Evolutionary conservation across 2,329 filamentous ascomycete genomes (phyloP), one percentile per base, ranked within the genome.

Genomic region (Cylindrodendrum hubeiense): DNA sequence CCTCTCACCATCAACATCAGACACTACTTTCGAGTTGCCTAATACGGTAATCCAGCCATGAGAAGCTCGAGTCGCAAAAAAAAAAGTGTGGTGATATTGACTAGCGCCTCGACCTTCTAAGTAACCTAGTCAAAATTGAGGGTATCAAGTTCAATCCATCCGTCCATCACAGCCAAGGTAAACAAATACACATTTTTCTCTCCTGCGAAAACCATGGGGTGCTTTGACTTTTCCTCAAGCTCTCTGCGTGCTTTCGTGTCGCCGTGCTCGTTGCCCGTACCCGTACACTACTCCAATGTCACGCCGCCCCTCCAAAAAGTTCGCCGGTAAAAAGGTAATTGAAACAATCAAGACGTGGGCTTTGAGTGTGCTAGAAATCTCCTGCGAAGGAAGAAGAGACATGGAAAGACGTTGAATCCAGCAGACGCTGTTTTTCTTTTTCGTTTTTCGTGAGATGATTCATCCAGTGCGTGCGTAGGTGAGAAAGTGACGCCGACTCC

Each of bases 71-170:
- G 30, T 15, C 41, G 21, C 13, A 21, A 22, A 33, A 24, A n/a
- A 21, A 47, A 58, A 50, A 62, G 10, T 13, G 44, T 34, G 44
- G 34, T 63, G 44, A 44, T 44, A 54, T 59, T 59, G 50, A 46
- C 39, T 28, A 44, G 41, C 33, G 47, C 37, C 47, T 60, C 56
- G 37, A 52, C 28, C 17, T 52, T 60, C 50, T 41, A 52, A 46
- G 56, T 56, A 47, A 30, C 60, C 53, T 53, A 53, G 30, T 44
- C 34, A 41, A 58, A 39, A 30, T 22, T 28, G 24, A 10, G 61
- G 49, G 55, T 64, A 60, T 64, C 61, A 51, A 46, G 59, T 60
- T 22, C 50, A 51, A 43, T 59, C 61, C 55, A 22, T 63, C 51
- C 28, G 10, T 49, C 26, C 46, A 43, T 24, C 50, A 28, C 12